phyloP scores from a whole-genome alignment of 1,139 yeast species.

The Meyerozyma athensensis region DNA sequence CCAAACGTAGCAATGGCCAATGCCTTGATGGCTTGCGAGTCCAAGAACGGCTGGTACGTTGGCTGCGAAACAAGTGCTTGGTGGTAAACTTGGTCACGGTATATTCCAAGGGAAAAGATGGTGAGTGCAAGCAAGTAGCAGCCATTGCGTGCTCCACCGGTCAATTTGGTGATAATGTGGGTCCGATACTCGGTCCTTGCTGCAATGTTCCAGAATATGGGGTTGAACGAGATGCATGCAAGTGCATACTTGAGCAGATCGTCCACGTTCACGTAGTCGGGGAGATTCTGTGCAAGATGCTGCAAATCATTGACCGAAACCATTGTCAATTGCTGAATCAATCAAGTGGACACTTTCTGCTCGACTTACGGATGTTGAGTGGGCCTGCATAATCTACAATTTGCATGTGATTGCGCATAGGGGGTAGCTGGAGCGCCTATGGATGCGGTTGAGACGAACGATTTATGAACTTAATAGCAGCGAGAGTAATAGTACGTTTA shows the following conservation, averaged over 20 bases:
- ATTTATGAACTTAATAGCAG: too few species aligned
- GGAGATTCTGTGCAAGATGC: slow-evolving; percentile 18
- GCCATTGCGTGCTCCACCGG: slow-evolving; percentile 61
- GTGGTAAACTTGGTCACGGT: slow-evolving; percentile 75
- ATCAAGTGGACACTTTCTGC: too few species aligned
- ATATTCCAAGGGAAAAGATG: slow-evolving; percentile 78
- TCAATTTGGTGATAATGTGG: slow-evolving; percentile 65
- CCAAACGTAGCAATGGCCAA: slow-evolving; percentile 42
- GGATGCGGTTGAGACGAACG: too few species aligned
- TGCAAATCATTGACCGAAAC: slow-evolving; percentile 11
- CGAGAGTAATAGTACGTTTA: too few species aligned
- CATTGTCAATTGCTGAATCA: slow-evolving; percentile 1
- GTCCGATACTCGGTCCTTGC: slow-evolving; percentile 83
- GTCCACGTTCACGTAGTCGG: slow-evolving; percentile 20
- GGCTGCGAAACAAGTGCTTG: slow-evolving; percentile 49
- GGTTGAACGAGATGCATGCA: slow-evolving; percentile 77
- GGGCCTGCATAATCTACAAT: neutral
- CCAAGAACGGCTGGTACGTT: slow-evolving; percentile 47
- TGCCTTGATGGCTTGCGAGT: slow-evolving; percentile 28
- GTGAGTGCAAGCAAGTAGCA: slow-evolving; percentile 80
- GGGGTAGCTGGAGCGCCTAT: too few species aligned
- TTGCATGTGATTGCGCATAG: neutral
- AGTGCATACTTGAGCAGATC: slow-evolving; percentile 34
- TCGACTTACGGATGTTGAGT: slow-evolving; percentile 2
- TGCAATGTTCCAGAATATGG: slow-evolving; percentile 90